Percentiles rank a stretch among this genome's conserved stretches.
Conservation (phyloP, 2,329 filamentous ascomycete genomes). For the Diaporthe batatas region DNA sequence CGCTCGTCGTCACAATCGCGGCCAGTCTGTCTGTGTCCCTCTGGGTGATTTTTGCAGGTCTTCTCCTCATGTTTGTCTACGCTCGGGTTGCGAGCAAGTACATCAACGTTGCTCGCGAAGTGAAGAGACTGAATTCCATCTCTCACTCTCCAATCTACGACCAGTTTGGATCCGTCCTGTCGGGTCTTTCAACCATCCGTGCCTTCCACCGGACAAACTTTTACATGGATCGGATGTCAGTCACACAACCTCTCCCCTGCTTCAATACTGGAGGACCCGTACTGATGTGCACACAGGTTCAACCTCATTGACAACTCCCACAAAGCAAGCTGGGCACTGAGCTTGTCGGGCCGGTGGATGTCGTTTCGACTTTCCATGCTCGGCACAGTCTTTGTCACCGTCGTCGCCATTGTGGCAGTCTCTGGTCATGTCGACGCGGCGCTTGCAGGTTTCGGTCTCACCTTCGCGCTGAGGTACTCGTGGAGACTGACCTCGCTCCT, state of each 20-base stretch:
- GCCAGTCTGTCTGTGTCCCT: constrained; percentile 53
- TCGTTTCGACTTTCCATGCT: constrained; percentile 56
- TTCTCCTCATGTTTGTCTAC: constrained; percentile 52
- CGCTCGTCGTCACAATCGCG: constrained; percentile 53
- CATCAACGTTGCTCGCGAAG: constrained; percentile 54
- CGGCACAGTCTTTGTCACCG: constrained; percentile 54
- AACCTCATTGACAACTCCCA: constrained; percentile 50
- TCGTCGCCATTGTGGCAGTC: constrained; percentile 53
- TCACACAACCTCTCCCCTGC: background rate
- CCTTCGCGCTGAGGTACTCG: constrained; percentile 56
- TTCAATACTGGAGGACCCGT: background rate
- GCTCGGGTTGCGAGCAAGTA: constrained; percentile 52
- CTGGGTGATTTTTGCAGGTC: constrained; percentile 53
- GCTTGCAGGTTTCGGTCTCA: constrained; percentile 56
- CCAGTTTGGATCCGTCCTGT: constrained; percentile 56
- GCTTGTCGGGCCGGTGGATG: constrained; percentile 53
- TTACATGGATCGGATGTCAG: constrained; percentile 53
- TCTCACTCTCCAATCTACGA: constrained; percentile 58
- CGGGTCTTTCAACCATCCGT: constrained; percentile 57
- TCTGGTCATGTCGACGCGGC: constrained; percentile 54
- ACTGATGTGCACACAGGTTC: constrained; percentile 41
- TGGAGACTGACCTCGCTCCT: constrained; percentile 52
- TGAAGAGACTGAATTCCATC: constrained; percentile 58
- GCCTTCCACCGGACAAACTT: constrained; percentile 54
- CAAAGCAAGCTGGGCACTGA: constrained; percentile 51